These are phyloP conservation scores for Xylariaceae sp. DNA, from an alignment of 2,329 filamentous ascomycete species.

Conservation along the genomic window DNA sequence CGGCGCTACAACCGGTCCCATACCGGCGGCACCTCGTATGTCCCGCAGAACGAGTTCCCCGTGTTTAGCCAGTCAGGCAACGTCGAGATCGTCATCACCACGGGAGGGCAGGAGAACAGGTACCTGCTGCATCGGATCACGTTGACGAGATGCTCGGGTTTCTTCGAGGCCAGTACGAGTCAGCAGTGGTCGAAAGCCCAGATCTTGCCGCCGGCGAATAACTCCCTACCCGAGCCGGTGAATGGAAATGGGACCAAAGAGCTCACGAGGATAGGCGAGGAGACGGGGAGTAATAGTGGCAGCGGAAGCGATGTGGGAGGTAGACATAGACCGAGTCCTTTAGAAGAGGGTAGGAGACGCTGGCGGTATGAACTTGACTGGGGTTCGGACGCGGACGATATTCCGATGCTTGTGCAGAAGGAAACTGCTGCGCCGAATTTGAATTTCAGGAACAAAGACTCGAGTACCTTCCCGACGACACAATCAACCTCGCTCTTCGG, in stretches of 20 bases:
- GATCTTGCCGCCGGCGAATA: too few species aligned
- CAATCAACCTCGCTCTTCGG: conserved; percentile 60
- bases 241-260: too few species aligned
- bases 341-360: conserved; percentile 54
- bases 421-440: conserved; percentile 44
- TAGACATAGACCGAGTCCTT: conserved; percentile 34
- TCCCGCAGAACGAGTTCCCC: conserved; percentile 86
- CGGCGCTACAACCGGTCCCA: conserved; percentile 80
- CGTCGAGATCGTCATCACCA: conserved; percentile 74
- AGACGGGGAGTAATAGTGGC: conserved; percentile 35
- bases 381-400: conserved; percentile 66
- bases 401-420: conserved; percentile 85
- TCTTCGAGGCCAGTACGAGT: conserved; percentile 84
- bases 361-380: conserved; percentile 90
- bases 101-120: conserved; percentile 67
- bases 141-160: conserved; percentile 83
- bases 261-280: conserved; percentile 52
- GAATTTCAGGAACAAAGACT: conserved; percentile 12
- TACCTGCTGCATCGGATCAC: conserved; percentile 88
- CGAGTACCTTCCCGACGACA: conserved; percentile 21
- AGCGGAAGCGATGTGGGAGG: conserved; percentile 35
- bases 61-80: conserved; percentile 87
- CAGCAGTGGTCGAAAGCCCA: conserved; percentile 66
- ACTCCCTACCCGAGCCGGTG: conserved; percentile 32
- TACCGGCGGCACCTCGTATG: conserved; percentile 64